Base-by-base conservation (phyloP, 345 rosid genomes). In the Aegle marmelos region DNA sequence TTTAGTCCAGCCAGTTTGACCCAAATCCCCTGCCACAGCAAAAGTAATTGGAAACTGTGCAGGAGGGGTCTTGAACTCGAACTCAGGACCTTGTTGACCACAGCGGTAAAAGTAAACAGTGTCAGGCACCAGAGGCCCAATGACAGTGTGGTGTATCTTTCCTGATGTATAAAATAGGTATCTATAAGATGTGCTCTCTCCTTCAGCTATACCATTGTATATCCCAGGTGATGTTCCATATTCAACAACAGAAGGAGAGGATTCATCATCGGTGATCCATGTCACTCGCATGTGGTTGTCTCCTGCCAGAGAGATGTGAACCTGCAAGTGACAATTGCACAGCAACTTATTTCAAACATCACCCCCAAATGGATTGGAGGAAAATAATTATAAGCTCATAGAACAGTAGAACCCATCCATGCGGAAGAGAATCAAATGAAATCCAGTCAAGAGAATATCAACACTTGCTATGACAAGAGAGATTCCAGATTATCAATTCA, bases 1-100 rank as follows among this genome's bases (percentile, higher is more conserved):
- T 78, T 94, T 89, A 59, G 99, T 96, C 98, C 98, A 96, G 63
- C 92, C 98, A 60, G 97, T 89, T 86, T 94, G 99, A 16, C 99
- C 98, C 78, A 96, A 87, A 90, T 96, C 99, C 70, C 95, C 98
- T 24, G 93, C 98, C 75, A 96, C 95, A 2, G 98, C 92, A 54
- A 96, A 96, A 56, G 94, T 89, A 78, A 96, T 74, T 0, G 99
- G 99, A 78, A 94, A 83, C 79, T 86, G 83, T 65, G 87, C 85
- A 1, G 94, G 99, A 50, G 98, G 97, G 71, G 95, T 92, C 86
- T 89, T 96, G 45, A 96, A 83, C 86, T 96, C 92, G 81, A 91
- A 89, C 86, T 96, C 98, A 7, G 94, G 87, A 75, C 93, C 98
- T 79, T 76, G 88, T 73, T 91, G 93, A 34, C 99, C 92, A 62